phyloP scores from a whole-genome alignment of 176 grass and related monocot genomes.

The Carex pumila region DNA sequence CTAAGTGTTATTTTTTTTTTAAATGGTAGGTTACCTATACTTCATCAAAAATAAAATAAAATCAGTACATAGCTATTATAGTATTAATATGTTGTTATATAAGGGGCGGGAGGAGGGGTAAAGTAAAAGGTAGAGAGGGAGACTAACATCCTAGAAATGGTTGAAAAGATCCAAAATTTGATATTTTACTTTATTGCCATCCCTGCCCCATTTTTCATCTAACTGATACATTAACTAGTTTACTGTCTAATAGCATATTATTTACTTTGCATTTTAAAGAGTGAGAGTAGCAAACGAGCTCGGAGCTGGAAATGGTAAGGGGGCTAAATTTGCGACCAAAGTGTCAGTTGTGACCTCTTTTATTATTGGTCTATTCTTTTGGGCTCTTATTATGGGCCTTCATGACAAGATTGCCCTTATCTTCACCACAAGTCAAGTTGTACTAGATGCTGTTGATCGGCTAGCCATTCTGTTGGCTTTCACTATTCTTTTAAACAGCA shows the following conservation, averaged over 20 bases:
- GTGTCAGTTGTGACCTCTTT: constrained; percentile 62
- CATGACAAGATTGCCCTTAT: constrained; percentile 75
- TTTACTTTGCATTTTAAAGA: constrained; percentile 22
- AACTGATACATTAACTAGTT: background rate
- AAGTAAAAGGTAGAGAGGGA: background rate
- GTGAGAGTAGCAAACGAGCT: constrained; percentile 91
- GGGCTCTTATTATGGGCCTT: constrained; percentile 55
- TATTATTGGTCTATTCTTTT: constrained; percentile 83
- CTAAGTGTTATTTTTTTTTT: background rate
- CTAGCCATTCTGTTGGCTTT: constrained; percentile 63
- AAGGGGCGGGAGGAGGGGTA: too few relatives aligned
- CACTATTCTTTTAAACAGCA: constrained; percentile 87
- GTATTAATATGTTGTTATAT: too few relatives aligned
- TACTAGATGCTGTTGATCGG: constrained; percentile 57
- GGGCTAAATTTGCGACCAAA: constrained; percentile 60
- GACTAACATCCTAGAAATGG: background rate
- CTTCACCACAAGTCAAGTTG: constrained; percentile 69
- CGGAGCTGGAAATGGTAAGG: constrained; percentile 74
- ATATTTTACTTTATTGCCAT: background rate
- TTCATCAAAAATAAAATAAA: too few relatives aligned
- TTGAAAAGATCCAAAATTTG: background rate
- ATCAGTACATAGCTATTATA: too few relatives aligned
- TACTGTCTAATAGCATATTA: background rate
- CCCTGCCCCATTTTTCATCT: background rate
- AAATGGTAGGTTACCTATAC: too few relatives aligned